A percentile compares a stretch with the other conserved stretches of the same genome.
phyloP scores from a whole-genome alignment of 768 basidiomycete species.

The Royoungia palumana region DNA sequence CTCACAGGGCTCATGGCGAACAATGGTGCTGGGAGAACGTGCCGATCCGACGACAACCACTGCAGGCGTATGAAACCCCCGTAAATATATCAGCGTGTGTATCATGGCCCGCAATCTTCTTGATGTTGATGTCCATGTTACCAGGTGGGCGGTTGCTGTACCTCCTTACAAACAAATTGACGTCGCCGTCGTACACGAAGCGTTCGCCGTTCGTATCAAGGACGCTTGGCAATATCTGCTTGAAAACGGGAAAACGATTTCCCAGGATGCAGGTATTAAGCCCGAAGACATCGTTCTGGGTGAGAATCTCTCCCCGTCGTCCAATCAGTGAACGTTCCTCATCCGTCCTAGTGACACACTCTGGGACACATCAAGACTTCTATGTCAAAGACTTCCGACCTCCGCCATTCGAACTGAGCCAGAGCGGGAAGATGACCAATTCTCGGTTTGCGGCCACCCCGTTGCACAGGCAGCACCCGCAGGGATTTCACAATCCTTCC shows the following conservation, averaged over 20 bases:
- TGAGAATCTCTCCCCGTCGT: conserved; percentile 15
- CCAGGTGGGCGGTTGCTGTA: conserved; percentile 45
- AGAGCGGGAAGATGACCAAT: not conserved
- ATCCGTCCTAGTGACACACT: conserved; percentile 35
- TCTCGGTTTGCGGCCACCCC: conserved; percentile 7
- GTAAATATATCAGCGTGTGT: conserved; percentile 32
- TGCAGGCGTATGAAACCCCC: conserved; percentile 37
- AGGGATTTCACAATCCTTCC: conserved; percentile 14
- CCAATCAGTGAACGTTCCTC: not conserved
- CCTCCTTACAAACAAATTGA: conserved; percentile 36
- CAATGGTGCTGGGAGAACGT: conserved; percentile 40
- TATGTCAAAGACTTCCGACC: conserved; percentile 35
- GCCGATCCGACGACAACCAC: conserved; percentile 24
- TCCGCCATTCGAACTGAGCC: conserved; percentile 15
- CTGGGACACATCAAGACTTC: conserved; percentile 41
- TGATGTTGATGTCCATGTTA: not conserved
- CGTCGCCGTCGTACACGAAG: conserved; percentile 38
- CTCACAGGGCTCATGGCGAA: conserved; percentile 24
- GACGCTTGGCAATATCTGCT: conserved; percentile 42
- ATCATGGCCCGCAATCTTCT: not conserved
- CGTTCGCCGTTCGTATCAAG: conserved; percentile 18
- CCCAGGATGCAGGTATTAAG: conserved; percentile 30
- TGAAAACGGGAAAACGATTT: conserved; percentile 30
- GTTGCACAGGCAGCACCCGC: conserved; percentile 13
- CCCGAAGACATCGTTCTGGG: conserved; percentile 44